phyloP scores from a whole-genome alignment of 1,139 yeast species.

The Geotrichum histeridarum region DNA sequence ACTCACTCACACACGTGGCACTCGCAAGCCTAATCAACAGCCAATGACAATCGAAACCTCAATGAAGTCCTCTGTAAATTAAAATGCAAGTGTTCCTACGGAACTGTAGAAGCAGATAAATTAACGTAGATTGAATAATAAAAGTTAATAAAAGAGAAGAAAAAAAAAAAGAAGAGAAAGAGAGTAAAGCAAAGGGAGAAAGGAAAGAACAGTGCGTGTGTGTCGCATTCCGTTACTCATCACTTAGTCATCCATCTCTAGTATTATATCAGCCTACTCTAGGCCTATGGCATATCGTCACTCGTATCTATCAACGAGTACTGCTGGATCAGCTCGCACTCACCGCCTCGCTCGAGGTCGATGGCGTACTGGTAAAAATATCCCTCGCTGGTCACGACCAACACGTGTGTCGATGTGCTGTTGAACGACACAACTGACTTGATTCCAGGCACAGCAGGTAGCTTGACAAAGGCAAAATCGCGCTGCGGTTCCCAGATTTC shows the following conservation, averaged over 20 bases:
- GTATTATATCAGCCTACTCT: neutral
- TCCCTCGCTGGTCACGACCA: constrained; percentile 86
- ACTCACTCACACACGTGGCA: constrained; percentile 4
- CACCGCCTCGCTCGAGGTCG: constrained; percentile 90
- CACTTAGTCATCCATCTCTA: neutral
- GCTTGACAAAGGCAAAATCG: constrained; percentile 87
- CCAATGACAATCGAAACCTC: neutral
- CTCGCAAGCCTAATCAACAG: neutral
- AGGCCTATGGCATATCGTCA: neutral
- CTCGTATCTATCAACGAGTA: constrained; percentile 41
- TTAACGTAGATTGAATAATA: no score
- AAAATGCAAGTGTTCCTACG: neutral
- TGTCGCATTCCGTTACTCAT: constrained; percentile 4
- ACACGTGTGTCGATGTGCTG: constrained; percentile 55
- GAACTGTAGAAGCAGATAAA: no score
- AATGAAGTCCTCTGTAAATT: neutral
- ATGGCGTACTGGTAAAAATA: constrained; percentile 77
- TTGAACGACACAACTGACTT: constrained; percentile 36
- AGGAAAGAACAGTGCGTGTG: neutral
- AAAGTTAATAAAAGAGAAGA: neutral
- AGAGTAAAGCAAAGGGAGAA: neutral
- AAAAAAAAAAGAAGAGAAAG: neutral
- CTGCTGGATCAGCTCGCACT: constrained; percentile 74
- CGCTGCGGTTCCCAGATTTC: constrained; percentile 81
- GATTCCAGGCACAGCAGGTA: constrained; percentile 43